These are phyloP conservation scores for Haplographium delicatum DNA, from an alignment of 495 filamentous ascomycete genomes.

Conservation along the genomic window DNA sequence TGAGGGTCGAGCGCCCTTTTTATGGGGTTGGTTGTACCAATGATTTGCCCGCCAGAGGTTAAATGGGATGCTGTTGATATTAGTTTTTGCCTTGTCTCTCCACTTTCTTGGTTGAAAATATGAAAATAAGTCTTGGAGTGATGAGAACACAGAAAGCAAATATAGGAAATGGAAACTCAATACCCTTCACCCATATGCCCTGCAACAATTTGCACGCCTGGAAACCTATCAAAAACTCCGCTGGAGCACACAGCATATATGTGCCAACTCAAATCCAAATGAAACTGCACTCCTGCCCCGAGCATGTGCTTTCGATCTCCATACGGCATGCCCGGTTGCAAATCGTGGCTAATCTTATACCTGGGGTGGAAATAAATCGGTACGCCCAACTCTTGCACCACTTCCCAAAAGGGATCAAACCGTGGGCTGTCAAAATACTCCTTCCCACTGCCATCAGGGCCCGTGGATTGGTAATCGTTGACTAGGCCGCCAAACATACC, in stretches of 20 bases:
- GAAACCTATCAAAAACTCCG: constrained; percentile 51
- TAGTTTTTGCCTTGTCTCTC: neutral
- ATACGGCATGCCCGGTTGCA: constrained; percentile 42
- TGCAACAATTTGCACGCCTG: constrained; percentile 54
- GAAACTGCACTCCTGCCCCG: constrained; percentile 44
- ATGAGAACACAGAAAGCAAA: too few species aligned
- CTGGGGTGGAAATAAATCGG: constrained; percentile 60
- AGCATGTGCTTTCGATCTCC: constrained; percentile 32
- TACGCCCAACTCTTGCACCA: constrained; percentile 51
- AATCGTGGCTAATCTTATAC: constrained; percentile 40
- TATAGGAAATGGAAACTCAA: neutral
- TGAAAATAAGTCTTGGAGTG: too few species aligned
- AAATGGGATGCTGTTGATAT: constrained; percentile 45
- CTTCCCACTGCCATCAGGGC: constrained; percentile 39
- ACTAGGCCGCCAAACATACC: constrained; percentile 57
- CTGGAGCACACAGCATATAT: constrained; percentile 47
- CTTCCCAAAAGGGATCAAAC: constrained; percentile 55
- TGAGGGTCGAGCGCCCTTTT: constrained; percentile 42
- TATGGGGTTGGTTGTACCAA: constrained; percentile 49
- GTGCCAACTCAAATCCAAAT: constrained; percentile 46
- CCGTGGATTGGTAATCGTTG: constrained; percentile 46
- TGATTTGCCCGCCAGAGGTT: constrained; percentile 59
- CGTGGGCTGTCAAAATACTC: constrained; percentile 53
- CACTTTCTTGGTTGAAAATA: too few species aligned
- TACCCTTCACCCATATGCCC: constrained; percentile 62